These are phyloP conservation scores for Psilocybe cubensis DNA, from an alignment of 768 basidiomycete species.

Conservation along the genomic window DNA sequence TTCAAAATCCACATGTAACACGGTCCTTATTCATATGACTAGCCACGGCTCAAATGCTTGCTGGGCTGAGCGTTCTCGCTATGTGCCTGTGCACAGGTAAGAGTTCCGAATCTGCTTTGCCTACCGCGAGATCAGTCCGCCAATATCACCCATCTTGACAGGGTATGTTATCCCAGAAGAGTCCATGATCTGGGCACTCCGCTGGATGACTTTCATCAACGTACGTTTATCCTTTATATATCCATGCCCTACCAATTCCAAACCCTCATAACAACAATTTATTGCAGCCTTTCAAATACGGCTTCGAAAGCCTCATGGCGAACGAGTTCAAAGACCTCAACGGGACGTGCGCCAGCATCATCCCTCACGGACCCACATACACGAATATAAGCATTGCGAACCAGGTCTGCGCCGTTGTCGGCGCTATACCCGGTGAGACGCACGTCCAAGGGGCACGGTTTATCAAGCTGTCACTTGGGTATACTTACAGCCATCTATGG, in stretches of 20 bases:
- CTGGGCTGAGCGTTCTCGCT: not conserved
- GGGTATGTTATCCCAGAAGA: not conserved
- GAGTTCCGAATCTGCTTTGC: not conserved
- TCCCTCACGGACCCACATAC: slow-evolving; percentile 64
- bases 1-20: too few relatives aligned
- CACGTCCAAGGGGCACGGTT: slow-evolving; percentile 62
- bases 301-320: slow-evolving; percentile 69
- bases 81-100: not conserved
- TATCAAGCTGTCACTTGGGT: slow-evolving; percentile 49
- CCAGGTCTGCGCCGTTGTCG: slow-evolving; percentile 75
- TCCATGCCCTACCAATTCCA: not conserved
- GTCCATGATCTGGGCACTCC: not conserved
- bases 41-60: not conserved
- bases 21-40: too few relatives aligned
- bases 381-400: slow-evolving; percentile 55
- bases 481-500: slow-evolving; percentile 39
- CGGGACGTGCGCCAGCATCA: slow-evolving; percentile 57
- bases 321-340: slow-evolving; percentile 79
- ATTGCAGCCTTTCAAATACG: slow-evolving; percentile 9
- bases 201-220: not conserved
- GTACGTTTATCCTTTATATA: not conserved
- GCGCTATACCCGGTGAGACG: slow-evolving; percentile 59
- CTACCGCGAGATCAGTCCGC: not conserved
- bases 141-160: not conserved
- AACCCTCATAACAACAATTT: not conserved